Evolutionary conservation across 768 basidiomycete genomes (phyloP).

Genomic region (Amanita thiersii): DNA sequence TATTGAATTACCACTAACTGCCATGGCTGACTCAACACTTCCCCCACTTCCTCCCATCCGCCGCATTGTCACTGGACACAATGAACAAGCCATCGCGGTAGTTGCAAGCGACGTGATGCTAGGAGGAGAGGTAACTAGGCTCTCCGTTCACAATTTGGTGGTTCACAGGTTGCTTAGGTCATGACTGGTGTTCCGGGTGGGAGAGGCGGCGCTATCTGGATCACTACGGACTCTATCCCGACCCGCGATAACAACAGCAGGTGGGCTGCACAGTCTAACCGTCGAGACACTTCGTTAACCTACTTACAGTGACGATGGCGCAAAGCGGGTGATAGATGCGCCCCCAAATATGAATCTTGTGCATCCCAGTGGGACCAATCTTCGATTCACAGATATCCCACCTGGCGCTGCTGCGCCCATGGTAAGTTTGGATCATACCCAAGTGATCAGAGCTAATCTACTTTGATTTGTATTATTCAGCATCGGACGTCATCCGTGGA

Average conservation of each 20-base stretch:
- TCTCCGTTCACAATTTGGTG: neutral
- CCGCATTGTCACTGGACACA: slow-evolving; percentile 45
- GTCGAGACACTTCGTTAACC: neutral
- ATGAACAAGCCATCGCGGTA: slow-evolving; percentile 29
- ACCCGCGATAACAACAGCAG: slow-evolving; percentile 45
- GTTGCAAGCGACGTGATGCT: slow-evolving; percentile 28
- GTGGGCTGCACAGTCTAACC: slow-evolving; percentile 16
- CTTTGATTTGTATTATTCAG: slow-evolving; percentile 13
- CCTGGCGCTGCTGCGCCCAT: slow-evolving; percentile 42
- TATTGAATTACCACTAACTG: slow-evolving; percentile 10
- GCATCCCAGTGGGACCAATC: slow-evolving; percentile 34
- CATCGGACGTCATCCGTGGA: slow-evolving; percentile 51
- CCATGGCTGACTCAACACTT: slow-evolving; percentile 19
- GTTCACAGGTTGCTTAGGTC: slow-evolving; percentile 14
- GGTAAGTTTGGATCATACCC: slow-evolving; percentile 29
- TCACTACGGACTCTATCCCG: slow-evolving; percentile 38
- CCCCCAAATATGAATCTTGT: slow-evolving; percentile 33
- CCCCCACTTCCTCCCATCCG: slow-evolving; percentile 29
- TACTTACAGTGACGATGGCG: slow-evolving; percentile 41
- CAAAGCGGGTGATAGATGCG: slow-evolving; percentile 28
- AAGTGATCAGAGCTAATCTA: neutral
- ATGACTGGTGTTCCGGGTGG: slow-evolving; percentile 28
- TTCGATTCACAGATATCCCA: slow-evolving; percentile 46
- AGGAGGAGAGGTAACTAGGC: slow-evolving; percentile 19
- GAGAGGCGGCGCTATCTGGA: slow-evolving; percentile 36